These are phyloP conservation scores for Paramecium tetraurelia DNA, from an alignment of 73 alveolate species.

Conservation along the genomic window DNA sequence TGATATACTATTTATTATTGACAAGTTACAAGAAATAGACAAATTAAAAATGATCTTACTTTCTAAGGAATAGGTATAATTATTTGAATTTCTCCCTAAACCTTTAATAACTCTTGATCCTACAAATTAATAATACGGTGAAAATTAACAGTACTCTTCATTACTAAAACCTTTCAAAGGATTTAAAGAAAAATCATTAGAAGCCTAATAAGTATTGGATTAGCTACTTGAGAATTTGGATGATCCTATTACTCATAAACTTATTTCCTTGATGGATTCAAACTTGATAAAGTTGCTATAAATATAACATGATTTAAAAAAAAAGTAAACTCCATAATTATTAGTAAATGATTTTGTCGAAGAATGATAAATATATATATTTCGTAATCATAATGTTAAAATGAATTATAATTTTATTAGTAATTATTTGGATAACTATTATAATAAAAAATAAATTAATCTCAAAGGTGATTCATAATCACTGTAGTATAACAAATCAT, in stretches of 20 bases:
- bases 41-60: slow-evolving; percentile 54
- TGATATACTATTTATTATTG: slow-evolving; percentile 41
- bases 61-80: neutral
- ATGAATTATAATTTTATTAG: neutral
- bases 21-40: slow-evolving; percentile 57
- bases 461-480: neutral
- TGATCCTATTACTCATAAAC: neutral
- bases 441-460: slow-evolving; percentile 73
- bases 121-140: neutral
- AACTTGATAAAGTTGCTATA: neutral
- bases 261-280: neutral
- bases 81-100: slow-evolving; percentile 59
- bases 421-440: neutral
- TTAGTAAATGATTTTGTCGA: neutral
- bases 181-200: neutral
- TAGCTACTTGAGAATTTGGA: neutral
- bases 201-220: slow-evolving; percentile 11
- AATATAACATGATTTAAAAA: neutral
- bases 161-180: neutral
- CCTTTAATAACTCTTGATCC: slow-evolving; percentile 26
- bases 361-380: neutral
- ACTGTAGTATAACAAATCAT: neutral
- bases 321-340: neutral
- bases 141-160: neutral
- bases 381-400: neutral